These are phyloP conservation scores for Schoenoplectus tabernaemontani DNA, from an alignment of 202 grass and related monocot genomes.

Conservation along the genomic window DNA sequence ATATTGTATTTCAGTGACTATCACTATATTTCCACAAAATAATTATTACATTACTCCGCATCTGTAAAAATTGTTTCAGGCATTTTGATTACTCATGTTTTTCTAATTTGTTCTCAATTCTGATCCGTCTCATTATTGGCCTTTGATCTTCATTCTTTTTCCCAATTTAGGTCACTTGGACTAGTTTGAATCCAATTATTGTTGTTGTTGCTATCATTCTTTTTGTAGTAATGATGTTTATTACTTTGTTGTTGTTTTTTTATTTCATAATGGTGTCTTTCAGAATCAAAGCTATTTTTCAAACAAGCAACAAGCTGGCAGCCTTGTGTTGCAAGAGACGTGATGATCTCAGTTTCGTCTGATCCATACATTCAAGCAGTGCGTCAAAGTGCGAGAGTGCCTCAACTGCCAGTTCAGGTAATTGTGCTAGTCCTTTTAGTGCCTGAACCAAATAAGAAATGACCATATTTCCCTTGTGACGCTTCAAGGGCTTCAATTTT, in stretches of 20 bases:
- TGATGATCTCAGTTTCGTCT: constrained; percentile 86
- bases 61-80: constrained; percentile 8
- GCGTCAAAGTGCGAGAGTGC: constrained; percentile 43
- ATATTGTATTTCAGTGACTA: background rate
- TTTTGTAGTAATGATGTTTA: background rate
- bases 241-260: background rate
- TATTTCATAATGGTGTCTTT: background rate
- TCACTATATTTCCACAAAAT: background rate
- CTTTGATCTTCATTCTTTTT: background rate
- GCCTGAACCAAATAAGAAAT: background rate
- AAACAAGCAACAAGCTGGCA: constrained; percentile 82
- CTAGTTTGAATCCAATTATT: background rate
- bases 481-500: background rate
- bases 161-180: background rate
- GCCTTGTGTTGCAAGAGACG: constrained; percentile 70
- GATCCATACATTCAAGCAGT: constrained; percentile 54
- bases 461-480: background rate
- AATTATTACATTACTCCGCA: constrained; percentile 5
- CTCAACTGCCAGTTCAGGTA: constrained; percentile 94
- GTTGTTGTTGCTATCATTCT: background rate
- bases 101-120: background rate
- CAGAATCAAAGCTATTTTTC: constrained; percentile 98
- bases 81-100: background rate
- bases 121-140: background rate
- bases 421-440: constrained; percentile 22